Conservation (phyloP, 2,329 filamentous ascomycete species). For the Talaromyces atroroseus region DNA sequence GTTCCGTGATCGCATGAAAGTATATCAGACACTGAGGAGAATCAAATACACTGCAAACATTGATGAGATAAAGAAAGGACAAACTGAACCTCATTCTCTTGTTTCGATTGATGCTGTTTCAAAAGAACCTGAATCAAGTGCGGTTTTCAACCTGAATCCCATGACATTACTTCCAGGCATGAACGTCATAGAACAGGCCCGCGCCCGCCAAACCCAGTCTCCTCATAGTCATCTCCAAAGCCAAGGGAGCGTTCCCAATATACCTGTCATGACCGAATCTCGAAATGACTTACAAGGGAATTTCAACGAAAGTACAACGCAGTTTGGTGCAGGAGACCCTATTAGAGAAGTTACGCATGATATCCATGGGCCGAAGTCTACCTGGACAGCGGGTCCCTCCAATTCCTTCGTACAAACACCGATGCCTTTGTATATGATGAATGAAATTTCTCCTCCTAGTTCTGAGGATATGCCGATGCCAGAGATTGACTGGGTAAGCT, state of each 20-base stretch:
- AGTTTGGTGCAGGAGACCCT: neutral
- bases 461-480: conserved; percentile 35
- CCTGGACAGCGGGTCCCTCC: conserved; percentile 10
- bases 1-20: conserved; percentile 44
- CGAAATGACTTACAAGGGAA: neutral
- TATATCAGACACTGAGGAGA: conserved; percentile 26
- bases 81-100: neutral
- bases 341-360: neutral
- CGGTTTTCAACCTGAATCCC: neutral
- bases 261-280: neutral
- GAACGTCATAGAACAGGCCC: neutral
- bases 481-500: conserved; percentile 62
- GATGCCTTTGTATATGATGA: neutral
- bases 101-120: neutral
- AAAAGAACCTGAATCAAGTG: neutral
- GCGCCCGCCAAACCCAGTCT: conserved; percentile 1
- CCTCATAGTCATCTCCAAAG: neutral
- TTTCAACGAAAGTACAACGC: neutral
- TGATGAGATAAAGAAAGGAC: conserved; percentile 2
- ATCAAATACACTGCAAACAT: conserved; percentile 24
- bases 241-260: neutral
- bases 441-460: conserved; percentile 12
- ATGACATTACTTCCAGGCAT: neutral
- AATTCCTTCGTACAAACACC: conserved; percentile 14
- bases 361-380: neutral